These are phyloP conservation scores for Pythium dissotocum DNA, from an alignment of 352 stramenopile species.

Conservation along the genomic window DNA sequence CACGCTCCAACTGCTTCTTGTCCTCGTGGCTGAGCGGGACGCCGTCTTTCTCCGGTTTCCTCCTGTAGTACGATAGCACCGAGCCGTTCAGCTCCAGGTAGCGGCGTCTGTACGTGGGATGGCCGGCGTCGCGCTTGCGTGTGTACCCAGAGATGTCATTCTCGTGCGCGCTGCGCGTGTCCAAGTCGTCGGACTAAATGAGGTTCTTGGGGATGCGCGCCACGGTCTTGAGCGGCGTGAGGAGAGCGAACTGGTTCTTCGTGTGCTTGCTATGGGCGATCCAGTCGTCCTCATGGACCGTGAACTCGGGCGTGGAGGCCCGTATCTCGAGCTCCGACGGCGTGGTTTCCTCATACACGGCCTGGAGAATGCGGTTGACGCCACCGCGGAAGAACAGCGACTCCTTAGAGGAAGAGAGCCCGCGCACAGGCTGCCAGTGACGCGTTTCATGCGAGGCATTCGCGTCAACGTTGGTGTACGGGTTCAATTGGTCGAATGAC, in stretches of 20 bases:
- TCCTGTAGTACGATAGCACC: slow-evolving; percentile 83
- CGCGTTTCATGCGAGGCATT: slow-evolving; percentile 35
- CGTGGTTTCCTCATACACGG: slow-evolving; percentile 80
- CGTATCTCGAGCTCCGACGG: slow-evolving; percentile 78
- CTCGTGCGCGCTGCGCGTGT: slow-evolving; percentile 37
- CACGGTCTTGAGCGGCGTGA: slow-evolving; percentile 83
- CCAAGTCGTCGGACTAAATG: slow-evolving; percentile 59
- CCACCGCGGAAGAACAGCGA: slow-evolving; percentile 75
- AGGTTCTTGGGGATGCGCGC: slow-evolving; percentile 67
- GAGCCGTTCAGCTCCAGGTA: slow-evolving; percentile 85
- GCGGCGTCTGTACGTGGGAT: slow-evolving; percentile 48
- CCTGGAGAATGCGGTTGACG: slow-evolving; percentile 73
- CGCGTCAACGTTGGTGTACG: slow-evolving; percentile 47
- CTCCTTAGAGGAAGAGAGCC: slow-evolving; percentile 80
- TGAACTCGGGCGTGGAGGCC: slow-evolving; percentile 87
- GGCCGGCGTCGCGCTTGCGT: slow-evolving; percentile 29
- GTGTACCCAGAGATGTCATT: slow-evolving; percentile 70
- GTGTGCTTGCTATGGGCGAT: slow-evolving; percentile 75
- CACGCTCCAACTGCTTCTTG: slow-evolving; percentile 71
- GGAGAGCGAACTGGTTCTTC: slow-evolving; percentile 74
- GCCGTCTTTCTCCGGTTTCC: slow-evolving; percentile 80
- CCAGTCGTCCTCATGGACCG: slow-evolving; percentile 84
- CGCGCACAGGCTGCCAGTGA: slow-evolving; percentile 77
- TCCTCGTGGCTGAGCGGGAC: slow-evolving; percentile 68
- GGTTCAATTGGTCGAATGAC: slow-evolving; percentile 80